Base-by-base conservation (phyloP, 495 filamentous ascomycete species). In the Aspergillus leporis region DNA sequence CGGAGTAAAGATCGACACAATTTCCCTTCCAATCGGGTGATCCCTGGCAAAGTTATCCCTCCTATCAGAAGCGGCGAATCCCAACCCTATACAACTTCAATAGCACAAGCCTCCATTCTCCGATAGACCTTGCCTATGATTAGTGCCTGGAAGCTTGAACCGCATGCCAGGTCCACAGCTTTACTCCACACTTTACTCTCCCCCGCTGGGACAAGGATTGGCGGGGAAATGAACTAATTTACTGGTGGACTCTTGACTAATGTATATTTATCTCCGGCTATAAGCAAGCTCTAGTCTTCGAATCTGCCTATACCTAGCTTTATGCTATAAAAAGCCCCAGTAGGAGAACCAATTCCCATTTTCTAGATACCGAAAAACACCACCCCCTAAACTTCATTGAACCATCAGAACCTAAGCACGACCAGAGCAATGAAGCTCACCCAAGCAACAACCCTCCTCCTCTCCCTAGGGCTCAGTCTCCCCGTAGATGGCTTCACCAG, bases 21-120 rank as follows among this genome's bases (percentile, higher is more conserved):
- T 47, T 68, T 76, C 69, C 72, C 72, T 66, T 60, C 69, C 69
- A 74, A 71, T 71, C 74, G 67, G 72, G 56, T 58, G 61, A 68
- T 58, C 66, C 21, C 38, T 16, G 10, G 7, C 22, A 21, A 50
- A 61, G 47, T 67, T 66, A 61, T 70, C 65, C 70, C 74, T 71
- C 74, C 72, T 74, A 76, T 73, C 69, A 65, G 59, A 47, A 14
- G 43, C 43, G 19, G 19, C 43, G 19, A 47, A 47, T 47, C 5
- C 43, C 43, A 47, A 23, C 19, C 21, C 43, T 47, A 47, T 45
- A 47, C 19, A 23, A 47, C 14, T 36, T 32, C 5, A 10, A 25
- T 22, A 30, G 0, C 31, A 30, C 31, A 38, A 47, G 13, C 49
- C 49, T 38, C 21, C 30, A 30, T 40, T 51, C 14, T 46, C 56